Base-by-base conservation (phyloP, 805 yeast species). In the Schwanniomyces vanrijiae region DNA sequence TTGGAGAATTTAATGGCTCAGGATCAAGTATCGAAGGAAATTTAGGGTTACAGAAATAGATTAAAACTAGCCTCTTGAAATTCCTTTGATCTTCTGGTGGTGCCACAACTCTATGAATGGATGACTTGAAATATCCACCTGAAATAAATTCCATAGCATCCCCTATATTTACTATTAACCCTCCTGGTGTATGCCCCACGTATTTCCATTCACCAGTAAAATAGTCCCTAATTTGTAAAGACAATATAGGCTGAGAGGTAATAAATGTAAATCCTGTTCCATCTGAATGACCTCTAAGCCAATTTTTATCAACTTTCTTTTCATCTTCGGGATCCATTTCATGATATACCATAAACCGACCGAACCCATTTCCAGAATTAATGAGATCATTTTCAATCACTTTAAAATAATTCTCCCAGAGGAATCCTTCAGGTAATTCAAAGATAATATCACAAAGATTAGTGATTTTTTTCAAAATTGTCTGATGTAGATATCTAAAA, bases 281-380 rank as follows among this genome's bases (percentile, higher is more conserved):
- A 44, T 64, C 68, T 4, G 68, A 64, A 46, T 64, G 68, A 6
- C 68, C 68, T 39, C 68, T 52, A 22, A 64, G 52, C 64, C 64
- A 60, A 37, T 60, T 59, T 26, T 56, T 55, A 34, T 58, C 62
- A 2, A 59, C 64, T 46, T 60, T 64, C 40, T 43, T 40, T 29
- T 55, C 56, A 40, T 62, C 66, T 31, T 56, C 59, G 2, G 56
- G 48, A 14, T 55, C 50, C 65, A 62, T 55, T 8, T 51, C 53
- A 33, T 62, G 65, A 45, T 64, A 64, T 24, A 56, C 49, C 67
- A 64, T 64, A 29, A 64, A 60, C 44, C 68, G 54, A 3, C 68
- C 68, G 40, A 57, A 62, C 2, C 68, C 68, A 38, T 53, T 53
- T 2, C 68, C 68, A 1, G 64, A 59, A 41, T 62, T 58, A 20